Evolutionary conservation across 306 rosid genomes (phyloP).

Genomic region (Gastrolobium bilobum): DNA sequence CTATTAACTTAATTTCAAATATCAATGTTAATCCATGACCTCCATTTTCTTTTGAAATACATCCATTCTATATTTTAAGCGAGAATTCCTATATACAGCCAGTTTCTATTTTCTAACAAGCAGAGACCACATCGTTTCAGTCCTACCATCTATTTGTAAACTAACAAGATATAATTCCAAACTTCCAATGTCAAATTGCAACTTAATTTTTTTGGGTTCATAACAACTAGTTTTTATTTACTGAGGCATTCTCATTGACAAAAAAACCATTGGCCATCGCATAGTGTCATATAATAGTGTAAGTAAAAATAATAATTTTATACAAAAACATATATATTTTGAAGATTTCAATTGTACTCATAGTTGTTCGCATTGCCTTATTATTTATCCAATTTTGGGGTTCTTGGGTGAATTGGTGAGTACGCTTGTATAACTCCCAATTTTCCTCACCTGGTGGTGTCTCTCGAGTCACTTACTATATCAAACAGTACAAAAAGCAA

Average conservation of each 20-base stretch:
- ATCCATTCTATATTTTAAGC: neutral
- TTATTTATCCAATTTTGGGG: too few species aligned
- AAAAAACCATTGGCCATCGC: neutral
- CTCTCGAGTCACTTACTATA: too few species aligned
- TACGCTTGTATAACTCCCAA: too few species aligned
- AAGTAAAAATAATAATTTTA: too few species aligned
- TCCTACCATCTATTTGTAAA: constrained; percentile 14
- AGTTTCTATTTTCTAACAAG: neutral
- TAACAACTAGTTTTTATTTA: neutral
- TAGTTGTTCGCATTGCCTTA: too few species aligned
- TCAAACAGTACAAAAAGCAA: too few species aligned
- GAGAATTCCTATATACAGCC: neutral
- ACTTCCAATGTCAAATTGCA: neutral
- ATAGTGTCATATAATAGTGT: neutral
- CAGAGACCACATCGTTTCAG: neutral
- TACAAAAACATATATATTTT: too few species aligned
- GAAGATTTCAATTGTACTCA: too few species aligned
- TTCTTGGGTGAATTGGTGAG: too few species aligned
- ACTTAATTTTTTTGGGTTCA: neutral
- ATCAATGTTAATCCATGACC: neutral
- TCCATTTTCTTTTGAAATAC: neutral
- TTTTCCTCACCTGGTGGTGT: too few species aligned
- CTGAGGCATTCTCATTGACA: too few species aligned
- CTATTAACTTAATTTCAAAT: neutral
- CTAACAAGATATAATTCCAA: neutral